These are phyloP conservation scores for Cladosporium austrohemisphaericum DNA, from an alignment of 2,329 filamentous ascomycete species.

Conservation along the genomic window DNA sequence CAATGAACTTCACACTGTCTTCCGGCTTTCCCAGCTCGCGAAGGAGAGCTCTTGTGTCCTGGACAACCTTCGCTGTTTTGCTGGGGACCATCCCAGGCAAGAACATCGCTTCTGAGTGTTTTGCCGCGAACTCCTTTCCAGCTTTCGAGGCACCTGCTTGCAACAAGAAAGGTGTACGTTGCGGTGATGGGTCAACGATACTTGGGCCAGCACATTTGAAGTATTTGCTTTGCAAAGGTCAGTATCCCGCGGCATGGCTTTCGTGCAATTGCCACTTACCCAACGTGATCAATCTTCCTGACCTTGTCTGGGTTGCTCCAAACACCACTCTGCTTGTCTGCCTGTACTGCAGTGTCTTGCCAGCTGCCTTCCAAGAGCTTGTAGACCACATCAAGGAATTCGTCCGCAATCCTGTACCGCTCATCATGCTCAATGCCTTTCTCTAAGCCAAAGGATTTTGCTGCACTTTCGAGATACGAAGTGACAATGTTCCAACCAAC, in stretches of 20 bases:
- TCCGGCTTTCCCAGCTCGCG: conserved; percentile 38
- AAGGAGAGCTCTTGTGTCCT: conserved; percentile 40
- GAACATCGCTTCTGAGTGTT: conserved; percentile 46
- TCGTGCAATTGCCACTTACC: conserved; percentile 9
- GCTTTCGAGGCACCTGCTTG: conserved; percentile 47
- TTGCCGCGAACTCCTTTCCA: conserved; percentile 45
- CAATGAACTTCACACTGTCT: conserved; percentile 42
- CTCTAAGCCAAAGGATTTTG: conserved; percentile 45
- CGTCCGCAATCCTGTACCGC: conserved; percentile 47
- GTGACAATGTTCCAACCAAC: conserved; percentile 52
- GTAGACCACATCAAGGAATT: conserved; percentile 38
- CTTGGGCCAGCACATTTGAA: conserved; percentile 45
- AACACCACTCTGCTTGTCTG: conserved; percentile 55
- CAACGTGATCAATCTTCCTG: conserved; percentile 44
- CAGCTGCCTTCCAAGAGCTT: conserved; percentile 31
- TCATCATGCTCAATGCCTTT: conserved; percentile 49
- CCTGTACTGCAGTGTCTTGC: conserved; percentile 36
- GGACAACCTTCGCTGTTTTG: conserved; percentile 40
- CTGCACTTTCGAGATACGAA: conserved; percentile 46
- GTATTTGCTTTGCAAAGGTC: conserved; percentile 28
- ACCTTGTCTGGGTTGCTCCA: conserved; percentile 57
- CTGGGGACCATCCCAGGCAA: conserved; percentile 43
- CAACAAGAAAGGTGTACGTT: conserved; percentile 56
- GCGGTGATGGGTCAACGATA: conserved; percentile 54
- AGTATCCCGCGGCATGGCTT: not conserved